Conservation (phyloP, 768 basidiomycete species). For the Leccinum aurantiacum region DNA sequence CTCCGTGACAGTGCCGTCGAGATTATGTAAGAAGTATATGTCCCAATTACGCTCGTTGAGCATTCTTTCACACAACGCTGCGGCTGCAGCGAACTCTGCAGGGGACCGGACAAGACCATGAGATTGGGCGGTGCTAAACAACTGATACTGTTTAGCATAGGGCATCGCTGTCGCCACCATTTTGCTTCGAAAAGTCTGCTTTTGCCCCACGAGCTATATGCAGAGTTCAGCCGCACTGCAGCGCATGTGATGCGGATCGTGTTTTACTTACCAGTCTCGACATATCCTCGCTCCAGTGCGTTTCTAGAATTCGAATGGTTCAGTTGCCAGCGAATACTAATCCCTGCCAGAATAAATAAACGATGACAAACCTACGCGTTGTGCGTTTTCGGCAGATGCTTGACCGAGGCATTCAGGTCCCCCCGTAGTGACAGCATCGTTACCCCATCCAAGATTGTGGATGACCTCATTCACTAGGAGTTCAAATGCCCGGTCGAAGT, state of each 20-base stretch:
- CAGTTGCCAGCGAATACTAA: background rate
- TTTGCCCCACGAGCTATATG: background rate
- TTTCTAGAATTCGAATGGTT: background rate
- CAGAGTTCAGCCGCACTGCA: background rate
- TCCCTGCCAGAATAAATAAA: no score
- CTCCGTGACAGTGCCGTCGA: background rate
- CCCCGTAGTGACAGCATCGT: background rate
- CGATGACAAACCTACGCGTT: no score
- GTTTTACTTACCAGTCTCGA: background rate
- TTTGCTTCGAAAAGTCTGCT: background rate
- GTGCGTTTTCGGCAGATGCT: background rate
- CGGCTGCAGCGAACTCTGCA: background rate
- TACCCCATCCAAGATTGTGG: background rate
- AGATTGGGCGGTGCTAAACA: background rate
- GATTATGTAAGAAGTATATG: background rate
- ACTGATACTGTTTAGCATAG: background rate
- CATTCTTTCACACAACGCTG: background rate
- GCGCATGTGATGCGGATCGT: background rate
- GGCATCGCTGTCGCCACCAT: background rate
- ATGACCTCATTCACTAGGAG: background rate
- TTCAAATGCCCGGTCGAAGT: background rate
- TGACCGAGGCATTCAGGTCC: background rate
- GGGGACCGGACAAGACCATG: background rate
- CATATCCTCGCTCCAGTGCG: background rate
- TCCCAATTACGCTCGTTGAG: background rate